Evolutionary conservation across 345 rosid species (phyloP).

Genomic region (Arabis alpina): DNA sequence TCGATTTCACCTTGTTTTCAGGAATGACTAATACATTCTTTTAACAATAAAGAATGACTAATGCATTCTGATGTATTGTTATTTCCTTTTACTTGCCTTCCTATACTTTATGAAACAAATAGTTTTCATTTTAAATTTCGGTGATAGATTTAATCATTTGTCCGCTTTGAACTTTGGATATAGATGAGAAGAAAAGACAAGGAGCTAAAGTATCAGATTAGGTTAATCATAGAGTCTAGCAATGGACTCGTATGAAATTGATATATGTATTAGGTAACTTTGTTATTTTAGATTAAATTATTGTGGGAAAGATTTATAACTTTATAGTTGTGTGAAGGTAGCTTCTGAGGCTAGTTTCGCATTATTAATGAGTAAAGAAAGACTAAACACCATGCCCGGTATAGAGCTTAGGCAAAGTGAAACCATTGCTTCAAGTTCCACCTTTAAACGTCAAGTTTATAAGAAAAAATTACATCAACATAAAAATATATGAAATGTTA

Average conservation of each 20-base stretch:
- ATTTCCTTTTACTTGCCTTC: background rate
- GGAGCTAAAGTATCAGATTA: conserved; percentile 37
- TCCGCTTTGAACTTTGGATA: conserved; percentile 11
- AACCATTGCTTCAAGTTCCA: too few relatives aligned
- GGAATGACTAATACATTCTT: conserved; percentile 15
- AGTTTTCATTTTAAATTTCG: background rate
- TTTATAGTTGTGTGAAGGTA: background rate
- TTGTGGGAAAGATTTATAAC: background rate
- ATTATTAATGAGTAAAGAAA: conserved; percentile 14
- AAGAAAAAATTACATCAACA: too few relatives aligned
- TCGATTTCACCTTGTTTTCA: conserved; percentile 23
- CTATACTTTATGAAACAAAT: background rate
- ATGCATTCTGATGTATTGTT: background rate
- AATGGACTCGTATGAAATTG: conserved; percentile 1
- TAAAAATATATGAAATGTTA: too few relatives aligned
- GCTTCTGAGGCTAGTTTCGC: conserved; percentile 16
- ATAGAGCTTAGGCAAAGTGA: too few relatives aligned
- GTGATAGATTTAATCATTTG: background rate
- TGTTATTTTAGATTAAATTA: conserved; percentile 19
- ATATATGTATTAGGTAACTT: conserved; percentile 32
- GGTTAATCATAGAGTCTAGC: conserved; percentile 22
- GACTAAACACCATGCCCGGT: background rate
- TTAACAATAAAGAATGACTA: background rate
- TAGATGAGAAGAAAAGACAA: conserved; percentile 29
- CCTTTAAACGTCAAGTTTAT: too few relatives aligned